Percentiles rank a stretch among this genome's conserved stretches.
Evolutionary conservation across 2,329 filamentous ascomycete species (phyloP).

Genomic region (Periconia sp.): DNA sequence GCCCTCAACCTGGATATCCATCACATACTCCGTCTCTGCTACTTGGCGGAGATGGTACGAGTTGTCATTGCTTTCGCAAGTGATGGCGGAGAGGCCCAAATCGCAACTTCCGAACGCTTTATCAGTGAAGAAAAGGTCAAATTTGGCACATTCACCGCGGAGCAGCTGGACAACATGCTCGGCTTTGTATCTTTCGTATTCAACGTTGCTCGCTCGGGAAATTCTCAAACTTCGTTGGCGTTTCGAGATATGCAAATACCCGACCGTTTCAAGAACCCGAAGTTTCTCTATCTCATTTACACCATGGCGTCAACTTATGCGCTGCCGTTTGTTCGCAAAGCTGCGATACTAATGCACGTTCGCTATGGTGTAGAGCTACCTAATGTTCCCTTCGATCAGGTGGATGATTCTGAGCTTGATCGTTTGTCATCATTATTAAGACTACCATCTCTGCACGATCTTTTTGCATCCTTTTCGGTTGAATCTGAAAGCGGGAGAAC

Average conservation of each 20-base stretch:
- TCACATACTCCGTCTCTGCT: conserved; percentile 82
- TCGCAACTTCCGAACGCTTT: conserved; percentile 21
- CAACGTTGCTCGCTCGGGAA: conserved; percentile 27
- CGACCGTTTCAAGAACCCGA: conserved; percentile 26
- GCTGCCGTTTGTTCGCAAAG: conserved; percentile 86
- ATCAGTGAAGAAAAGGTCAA: conserved; percentile 28
- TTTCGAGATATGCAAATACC: conserved; percentile 28
- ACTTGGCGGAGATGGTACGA: conserved; percentile 87
- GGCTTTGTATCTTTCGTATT: conserved; percentile 37
- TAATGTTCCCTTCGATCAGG: conserved; percentile 55
- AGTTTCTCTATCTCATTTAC: conserved; percentile 40
- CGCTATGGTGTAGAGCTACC: conserved; percentile 88
- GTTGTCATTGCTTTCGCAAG: conserved; percentile 61
- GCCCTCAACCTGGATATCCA: conserved; percentile 72
- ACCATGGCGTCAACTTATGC: conserved; percentile 74
- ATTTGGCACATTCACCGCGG: conserved; percentile 21
- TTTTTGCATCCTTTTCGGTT: conserved; percentile 63
- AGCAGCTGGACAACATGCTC: conserved; percentile 32
- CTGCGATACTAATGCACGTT: conserved; percentile 79
- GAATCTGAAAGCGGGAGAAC: conserved; percentile 31
- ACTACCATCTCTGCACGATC: conserved; percentile 76
- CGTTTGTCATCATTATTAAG: conserved; percentile 76
- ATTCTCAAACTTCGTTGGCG: conserved; percentile 24
- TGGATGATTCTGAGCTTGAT: conserved; percentile 75
- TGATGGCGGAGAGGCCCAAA: conserved; percentile 6